Evolutionary conservation across 345 rosid species (phyloP), one percentile per base, ranked within the genome.

Genomic region (Lepidium sativum): DNA sequence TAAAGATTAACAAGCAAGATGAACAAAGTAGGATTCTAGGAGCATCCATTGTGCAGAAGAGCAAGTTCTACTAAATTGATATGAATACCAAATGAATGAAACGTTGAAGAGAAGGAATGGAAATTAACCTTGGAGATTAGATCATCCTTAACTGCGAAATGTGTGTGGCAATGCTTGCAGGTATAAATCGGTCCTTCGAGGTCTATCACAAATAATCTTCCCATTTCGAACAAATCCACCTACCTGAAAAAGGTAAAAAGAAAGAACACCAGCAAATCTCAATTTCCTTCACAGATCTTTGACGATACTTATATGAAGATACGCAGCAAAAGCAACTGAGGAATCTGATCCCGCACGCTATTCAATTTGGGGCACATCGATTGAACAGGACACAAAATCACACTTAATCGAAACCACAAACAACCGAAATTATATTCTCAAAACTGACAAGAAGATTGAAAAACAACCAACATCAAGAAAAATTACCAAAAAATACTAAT

Each of bases 121-220:
- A 12, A 14, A 7, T 10, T 11, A 75, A 89, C 96, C 91, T 80
- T 82, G 7, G 96, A 89, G 25, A 84, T 54, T 14, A 89, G 71
- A 71, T 86, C 87, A 31, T 69, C 70, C 21, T 56, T 16, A 16
- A 83, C 37, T 11, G 82, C 94, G 47, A 89, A 80, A 78, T 80
- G 86, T n/a, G 89, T 79, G 0, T 62, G 71, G 72, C 96, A 89
- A 82, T 86, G 81, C 49, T 84, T 89, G 80, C 96, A 89, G 68
- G 81, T 80, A 55, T 84, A 84, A 47, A 80, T 40, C 37, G 41
- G 68, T 75, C 94, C 87, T 69, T 88, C 82, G 64, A 86, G 85
- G 61, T 43, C 67, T 48, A 83, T 63, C 75, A 80, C 14, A 60
- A 86, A 88, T 25, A 84, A 27, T 68, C 86, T 88, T 69, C 96